Conservation (phyloP, 345 rosid genomes). For the Clarkia xantiana region DNA sequence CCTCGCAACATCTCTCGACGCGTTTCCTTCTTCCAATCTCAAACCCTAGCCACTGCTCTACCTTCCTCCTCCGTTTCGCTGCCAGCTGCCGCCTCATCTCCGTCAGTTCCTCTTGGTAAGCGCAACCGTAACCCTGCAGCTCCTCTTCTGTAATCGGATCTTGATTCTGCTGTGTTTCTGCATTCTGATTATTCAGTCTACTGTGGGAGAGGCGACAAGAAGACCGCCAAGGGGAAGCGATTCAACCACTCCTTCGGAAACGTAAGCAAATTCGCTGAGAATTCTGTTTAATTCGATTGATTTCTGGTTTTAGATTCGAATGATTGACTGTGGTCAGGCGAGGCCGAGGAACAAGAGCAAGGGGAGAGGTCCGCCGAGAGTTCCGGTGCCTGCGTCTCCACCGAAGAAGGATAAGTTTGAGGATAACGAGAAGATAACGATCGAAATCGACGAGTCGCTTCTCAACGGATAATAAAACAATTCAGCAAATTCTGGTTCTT, state of each 20-base stretch:
- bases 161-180: too few relatives aligned
- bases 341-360: constrained; percentile 85
- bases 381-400: constrained; percentile 50
- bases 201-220: constrained; percentile 82
- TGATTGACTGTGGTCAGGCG: constrained; percentile 26
- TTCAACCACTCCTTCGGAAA: constrained; percentile 88
- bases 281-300: background rate
- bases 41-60: constrained; percentile 2
- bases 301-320: background rate
- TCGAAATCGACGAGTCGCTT: constrained; percentile 61
- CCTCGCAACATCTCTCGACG: background rate
- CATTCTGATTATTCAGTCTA: constrained; percentile 24
- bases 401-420: constrained; percentile 51
- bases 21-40: constrained; percentile 2
- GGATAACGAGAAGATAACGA: constrained; percentile 41
- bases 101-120: constrained; percentile 2
- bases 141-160: too few relatives aligned
- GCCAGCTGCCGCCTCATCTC: background rate
- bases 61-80: constrained; percentile 1
- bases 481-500: background rate
- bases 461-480: constrained; percentile 24
- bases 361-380: constrained; percentile 75
- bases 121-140: too few relatives aligned
- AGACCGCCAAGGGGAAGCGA: constrained; percentile 82
- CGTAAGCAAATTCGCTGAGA: constrained; percentile 23